Percentiles rank a stretch among this genome's conserved stretches.
These are phyloP conservation scores for Euphorbia pulcherrima DNA, from an alignment of 345 rosid species.

Conservation along the genomic window DNA sequence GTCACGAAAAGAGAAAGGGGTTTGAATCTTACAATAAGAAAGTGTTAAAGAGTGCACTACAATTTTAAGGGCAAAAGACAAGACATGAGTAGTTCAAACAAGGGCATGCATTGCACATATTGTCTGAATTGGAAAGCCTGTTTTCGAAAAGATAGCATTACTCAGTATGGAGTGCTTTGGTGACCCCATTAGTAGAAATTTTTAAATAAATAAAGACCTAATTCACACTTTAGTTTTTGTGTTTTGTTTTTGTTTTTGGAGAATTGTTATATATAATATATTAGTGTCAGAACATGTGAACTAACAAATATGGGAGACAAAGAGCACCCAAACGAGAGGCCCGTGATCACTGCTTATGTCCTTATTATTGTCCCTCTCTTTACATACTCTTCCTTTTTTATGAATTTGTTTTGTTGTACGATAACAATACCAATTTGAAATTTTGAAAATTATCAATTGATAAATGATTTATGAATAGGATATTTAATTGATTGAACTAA, in stretches of 20 bases:
- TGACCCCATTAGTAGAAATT: constrained; percentile 21
- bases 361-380: background rate
- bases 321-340: constrained; percentile 32
- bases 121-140: constrained; percentile 18
- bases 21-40: background rate
- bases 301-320: constrained; percentile 32
- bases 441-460: too few relatives aligned
- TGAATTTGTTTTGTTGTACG: too few relatives aligned
- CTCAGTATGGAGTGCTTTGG: too few relatives aligned
- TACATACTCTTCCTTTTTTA: background rate
- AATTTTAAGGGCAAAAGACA: background rate
- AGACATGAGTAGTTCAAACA: background rate
- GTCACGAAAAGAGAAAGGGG: constrained; percentile 1
- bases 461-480: too few relatives aligned
- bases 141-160: background rate
- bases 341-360: constrained; percentile 37
- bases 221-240: background rate
- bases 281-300: constrained; percentile 55
- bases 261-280: background rate
- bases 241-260: background rate
- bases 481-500: too few relatives aligned
- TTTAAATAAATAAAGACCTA: too few relatives aligned
- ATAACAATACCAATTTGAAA: too few relatives aligned
- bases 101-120: background rate
- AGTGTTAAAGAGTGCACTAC: constrained; percentile 6